Conservation (phyloP, 192 early-diverging fungal species). For the Coemansia erecta region DNA sequence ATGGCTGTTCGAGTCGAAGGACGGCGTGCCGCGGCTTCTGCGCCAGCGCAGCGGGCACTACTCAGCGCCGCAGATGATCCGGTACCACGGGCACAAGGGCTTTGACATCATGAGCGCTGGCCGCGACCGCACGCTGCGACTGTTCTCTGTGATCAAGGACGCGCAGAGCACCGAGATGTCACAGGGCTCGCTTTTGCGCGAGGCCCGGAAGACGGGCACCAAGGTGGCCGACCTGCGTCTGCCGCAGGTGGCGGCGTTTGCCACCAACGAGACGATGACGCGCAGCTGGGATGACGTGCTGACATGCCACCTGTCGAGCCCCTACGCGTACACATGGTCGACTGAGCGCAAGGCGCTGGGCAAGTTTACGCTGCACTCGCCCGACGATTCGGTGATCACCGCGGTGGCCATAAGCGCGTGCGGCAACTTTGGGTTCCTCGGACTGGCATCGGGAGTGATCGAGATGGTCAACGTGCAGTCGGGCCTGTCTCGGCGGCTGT, state of each 20-base stretch:
- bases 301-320: slow-evolving; percentile 79
- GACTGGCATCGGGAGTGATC: slow-evolving; percentile 69
- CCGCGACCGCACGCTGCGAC: slow-evolving; percentile 77
- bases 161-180: slow-evolving; percentile 82
- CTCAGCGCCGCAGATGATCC: slow-evolving; percentile 75
- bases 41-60: slow-evolving; percentile 86
- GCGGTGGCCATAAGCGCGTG: slow-evolving; percentile 77
- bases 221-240: slow-evolving; percentile 68
- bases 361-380: slow-evolving; percentile 61
- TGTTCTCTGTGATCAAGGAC: slow-evolving; percentile 84
- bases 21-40: slow-evolving; percentile 76
- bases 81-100: slow-evolving; percentile 74
- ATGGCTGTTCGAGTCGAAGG: slow-evolving; percentile 91
- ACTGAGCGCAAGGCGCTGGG: slow-evolving; percentile 74
- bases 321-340: slow-evolving; percentile 78
- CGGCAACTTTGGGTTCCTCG: slow-evolving; percentile 93
- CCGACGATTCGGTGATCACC: slow-evolving; percentile 60
- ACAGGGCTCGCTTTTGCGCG: slow-evolving; percentile 54
- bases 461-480: slow-evolving; percentile 98
- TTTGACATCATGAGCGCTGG: slow-evolving; percentile 76
- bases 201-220: slow-evolving; percentile 60
- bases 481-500: slow-evolving; percentile 71
- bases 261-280: slow-evolving; percentile 60
- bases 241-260: slow-evolving; percentile 74
- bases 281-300: slow-evolving; percentile 92